A percentile compares a stretch with the other conserved stretches of the same genome.
Conservation (phyloP, 768 basidiomycete genomes). For the Auriscalpium vulgare region DNA sequence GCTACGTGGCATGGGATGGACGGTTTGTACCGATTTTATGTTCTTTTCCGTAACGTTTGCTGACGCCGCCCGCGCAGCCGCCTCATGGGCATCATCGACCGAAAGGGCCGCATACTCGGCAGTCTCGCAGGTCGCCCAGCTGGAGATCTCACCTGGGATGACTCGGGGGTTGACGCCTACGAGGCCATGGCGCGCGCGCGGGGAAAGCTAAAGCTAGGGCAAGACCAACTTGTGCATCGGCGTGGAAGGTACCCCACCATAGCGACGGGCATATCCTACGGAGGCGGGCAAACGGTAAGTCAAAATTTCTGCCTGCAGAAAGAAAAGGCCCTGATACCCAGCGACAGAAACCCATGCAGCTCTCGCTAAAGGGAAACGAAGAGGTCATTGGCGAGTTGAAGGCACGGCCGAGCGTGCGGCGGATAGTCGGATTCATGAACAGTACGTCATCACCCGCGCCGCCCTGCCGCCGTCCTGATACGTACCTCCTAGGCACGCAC, state of each 20-base stretch:
- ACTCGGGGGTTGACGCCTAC: background rate
- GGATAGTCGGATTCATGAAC: background rate
- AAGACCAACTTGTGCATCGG: background rate
- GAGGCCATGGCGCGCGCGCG: background rate
- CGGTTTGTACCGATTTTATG: background rate
- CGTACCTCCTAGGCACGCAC: background rate
- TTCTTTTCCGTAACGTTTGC: background rate
- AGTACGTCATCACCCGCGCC: background rate
- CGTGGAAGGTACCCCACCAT: background rate
- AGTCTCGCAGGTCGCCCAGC: background rate
- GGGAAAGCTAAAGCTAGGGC: background rate
- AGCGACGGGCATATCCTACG: background rate
- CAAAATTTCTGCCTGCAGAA: background rate
- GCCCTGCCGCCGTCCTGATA: background rate
- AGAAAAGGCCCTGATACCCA: background rate
- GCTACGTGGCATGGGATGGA: background rate
- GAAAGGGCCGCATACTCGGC: background rate
- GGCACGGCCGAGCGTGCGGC: background rate
- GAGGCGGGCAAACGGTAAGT: background rate
- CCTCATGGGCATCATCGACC: background rate
- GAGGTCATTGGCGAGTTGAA: background rate
- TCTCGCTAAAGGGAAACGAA: background rate
- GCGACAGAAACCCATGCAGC: background rate
- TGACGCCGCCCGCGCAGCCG: background rate
- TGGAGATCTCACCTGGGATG: background rate